These are phyloP conservation scores for Elsinoe perseae DNA, from an alignment of 2,329 filamentous ascomycete genomes.

Conservation along the genomic window DNA sequence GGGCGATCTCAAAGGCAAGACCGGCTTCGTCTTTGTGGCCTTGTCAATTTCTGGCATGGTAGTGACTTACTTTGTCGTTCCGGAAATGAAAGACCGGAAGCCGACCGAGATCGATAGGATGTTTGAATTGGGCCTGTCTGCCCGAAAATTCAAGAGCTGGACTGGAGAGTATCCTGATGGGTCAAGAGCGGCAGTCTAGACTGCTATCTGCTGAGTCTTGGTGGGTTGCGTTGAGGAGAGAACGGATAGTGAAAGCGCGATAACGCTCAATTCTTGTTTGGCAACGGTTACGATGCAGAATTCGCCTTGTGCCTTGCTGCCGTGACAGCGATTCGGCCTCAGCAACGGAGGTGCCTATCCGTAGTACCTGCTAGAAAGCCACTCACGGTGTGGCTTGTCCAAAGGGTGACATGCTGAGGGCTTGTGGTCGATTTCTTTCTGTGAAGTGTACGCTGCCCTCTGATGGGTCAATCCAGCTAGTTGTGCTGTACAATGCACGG, in stretches of 20 bases:
- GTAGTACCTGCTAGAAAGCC: neutral
- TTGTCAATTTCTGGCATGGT: slow-evolving; percentile 31
- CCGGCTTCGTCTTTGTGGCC: slow-evolving; percentile 36
- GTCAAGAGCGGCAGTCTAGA: slow-evolving; percentile 10
- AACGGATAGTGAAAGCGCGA: slow-evolving; percentile 5
- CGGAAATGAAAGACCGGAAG: slow-evolving; percentile 47
- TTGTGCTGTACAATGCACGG: too few species aligned
- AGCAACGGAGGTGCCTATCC: neutral
- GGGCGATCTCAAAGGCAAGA: slow-evolving; percentile 36
- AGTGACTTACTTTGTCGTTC: slow-evolving; percentile 41
- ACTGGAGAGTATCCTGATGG: neutral
- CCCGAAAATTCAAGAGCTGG: slow-evolving; percentile 12
- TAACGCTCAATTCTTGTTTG: slow-evolving; percentile 11
- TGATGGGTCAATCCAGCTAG: neutral
- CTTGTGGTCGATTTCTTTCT: neutral
- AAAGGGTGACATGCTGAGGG: neutral
- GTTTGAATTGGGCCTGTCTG: slow-evolving; percentile 21
- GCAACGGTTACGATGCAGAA: slow-evolving; percentile 4
- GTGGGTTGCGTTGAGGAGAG: slow-evolving; percentile 1
- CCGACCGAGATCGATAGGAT: slow-evolving; percentile 43
- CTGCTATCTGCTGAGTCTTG: neutral
- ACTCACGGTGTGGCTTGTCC: neutral
- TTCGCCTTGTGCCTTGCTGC: neutral
- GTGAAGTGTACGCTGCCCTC: too few species aligned
- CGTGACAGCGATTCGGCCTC: neutral